A percentile compares a stretch with the other conserved stretches of the same genome.
Conservation (phyloP, 2,329 filamentous ascomycete genomes). For the Orbilia quercus region DNA sequence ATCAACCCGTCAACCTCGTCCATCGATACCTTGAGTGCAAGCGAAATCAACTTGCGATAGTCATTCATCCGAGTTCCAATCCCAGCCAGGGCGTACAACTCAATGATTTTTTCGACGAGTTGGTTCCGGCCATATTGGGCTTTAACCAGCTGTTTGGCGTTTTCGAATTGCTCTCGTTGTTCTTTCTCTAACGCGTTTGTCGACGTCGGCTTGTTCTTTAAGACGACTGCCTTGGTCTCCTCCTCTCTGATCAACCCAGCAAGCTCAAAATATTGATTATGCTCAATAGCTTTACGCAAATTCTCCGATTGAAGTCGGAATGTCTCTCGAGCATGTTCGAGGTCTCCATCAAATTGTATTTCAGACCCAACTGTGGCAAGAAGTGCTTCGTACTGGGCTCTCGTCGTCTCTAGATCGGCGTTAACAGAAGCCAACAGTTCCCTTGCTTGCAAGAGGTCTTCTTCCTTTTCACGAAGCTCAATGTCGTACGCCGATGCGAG, state of each 20-base stretch:
- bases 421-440: constrained; percentile 75
- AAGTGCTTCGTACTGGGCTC: constrained; percentile 58
- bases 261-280: constrained; percentile 52
- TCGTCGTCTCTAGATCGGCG: constrained; percentile 66
- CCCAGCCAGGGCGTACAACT: constrained; percentile 58
- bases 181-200: constrained; percentile 57
- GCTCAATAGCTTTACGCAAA: constrained; percentile 48
- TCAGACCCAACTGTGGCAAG: constrained; percentile 58
- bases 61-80: constrained; percentile 60
- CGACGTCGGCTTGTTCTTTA: constrained; percentile 56
- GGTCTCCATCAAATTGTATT: constrained; percentile 56
- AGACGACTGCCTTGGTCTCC: constrained; percentile 29
- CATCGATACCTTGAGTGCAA: constrained; percentile 59
- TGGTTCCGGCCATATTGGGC: constrained; percentile 58
- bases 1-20: constrained; percentile 60
- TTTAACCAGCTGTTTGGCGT: constrained; percentile 58
- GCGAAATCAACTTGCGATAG: constrained; percentile 60
- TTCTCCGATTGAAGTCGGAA: constrained; percentile 42
- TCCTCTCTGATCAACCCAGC: constrained; percentile 46
- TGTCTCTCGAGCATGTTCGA: constrained; percentile 38
- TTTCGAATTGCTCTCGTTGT: constrained; percentile 57
- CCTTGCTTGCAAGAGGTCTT: constrained; percentile 75
- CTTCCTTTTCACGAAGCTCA: constrained; percentile 78
- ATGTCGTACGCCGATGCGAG: constrained; percentile 78
- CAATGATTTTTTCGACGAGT: constrained; percentile 60